Evolutionary conservation across 2,329 filamentous ascomycete species (phyloP).

Genomic region (Ciborinia camelliae): DNA sequence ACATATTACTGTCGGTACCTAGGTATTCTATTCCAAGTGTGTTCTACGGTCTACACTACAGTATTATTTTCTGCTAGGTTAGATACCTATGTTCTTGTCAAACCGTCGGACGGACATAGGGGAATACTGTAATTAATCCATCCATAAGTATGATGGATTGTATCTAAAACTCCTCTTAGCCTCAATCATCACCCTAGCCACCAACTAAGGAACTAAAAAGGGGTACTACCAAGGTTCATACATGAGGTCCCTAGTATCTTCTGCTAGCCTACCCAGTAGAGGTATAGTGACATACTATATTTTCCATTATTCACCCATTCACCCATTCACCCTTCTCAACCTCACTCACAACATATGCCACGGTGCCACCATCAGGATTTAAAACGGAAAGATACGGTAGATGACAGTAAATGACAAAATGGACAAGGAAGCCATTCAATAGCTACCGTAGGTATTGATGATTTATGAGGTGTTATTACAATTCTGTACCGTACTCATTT

Average conservation of each 20-base stretch:
- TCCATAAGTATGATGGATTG: no score
- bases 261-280: no score
- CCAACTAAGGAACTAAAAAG: neutral
- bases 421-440: neutral
- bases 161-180: neutral
- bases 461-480: neutral
- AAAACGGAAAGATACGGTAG: neutral
- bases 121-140: no score
- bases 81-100: neutral
- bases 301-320: neutral
- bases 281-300: neutral
- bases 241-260: conserved; percentile 8
- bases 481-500: neutral
- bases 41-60: no score
- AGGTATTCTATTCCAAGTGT: no score
- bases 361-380: neutral
- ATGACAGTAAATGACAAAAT: no score
- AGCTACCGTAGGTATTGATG: no score
- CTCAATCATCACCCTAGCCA: neutral
- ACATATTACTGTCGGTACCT: neutral
- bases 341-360: no score
- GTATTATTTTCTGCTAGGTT: neutral
- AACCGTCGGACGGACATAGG: neutral
- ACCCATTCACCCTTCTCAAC: neutral
- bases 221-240: conserved; percentile 6